Base-by-base conservation (phyloP, 768 basidiomycete species). In the Chlorophyllum brunneum region DNA sequence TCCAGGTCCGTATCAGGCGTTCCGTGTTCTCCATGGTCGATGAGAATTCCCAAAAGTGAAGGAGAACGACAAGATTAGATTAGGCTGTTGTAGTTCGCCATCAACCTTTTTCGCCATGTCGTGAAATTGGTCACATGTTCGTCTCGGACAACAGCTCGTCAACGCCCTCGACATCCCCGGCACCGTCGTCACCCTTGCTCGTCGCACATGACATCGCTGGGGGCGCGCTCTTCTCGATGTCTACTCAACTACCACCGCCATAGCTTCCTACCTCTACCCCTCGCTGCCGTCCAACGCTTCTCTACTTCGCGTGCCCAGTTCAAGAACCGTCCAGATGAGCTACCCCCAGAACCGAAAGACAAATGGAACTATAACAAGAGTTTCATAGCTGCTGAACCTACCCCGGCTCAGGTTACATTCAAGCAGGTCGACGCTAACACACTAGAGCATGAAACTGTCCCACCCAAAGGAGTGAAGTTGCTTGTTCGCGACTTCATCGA, bases 401-500 rank as follows among this genome's bases (percentile, higher is more conserved):
- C 72, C 54, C 67, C 66, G 6, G 69, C 74, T 45, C 65, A 67
- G 36, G 50, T 59, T 58, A 58, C 82, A 68, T 73, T 78, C 67
- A 59, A 73, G 9, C 59, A 78, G 24, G 83, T 94, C 56, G 83
- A 85, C 7, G 87, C 92, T 18, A 84, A 85, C 58, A 77, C 83
- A 51, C 67, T 94, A 54, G 82, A 83, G 58, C 67, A 64, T 51
- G 67, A 69, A 47, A 69, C 65, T 6, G 65, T 68, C 30, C 92
- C 91, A 5, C 95, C 94, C 2, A 80, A 71, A 39, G 75, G 82
- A 48, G 94, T 95, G 51, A 92, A 89, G 68, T 95, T 98, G 92
- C 84, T 98, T 30, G 85, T 86, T 40, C 83, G 97, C 58, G 95
- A 99, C 71, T 99, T 88, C 65, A 93, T 99, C 55, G 93, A 98